Base-by-base conservation (phyloP, 345 rosid genomes). In the Populus pruinosa region DNA sequence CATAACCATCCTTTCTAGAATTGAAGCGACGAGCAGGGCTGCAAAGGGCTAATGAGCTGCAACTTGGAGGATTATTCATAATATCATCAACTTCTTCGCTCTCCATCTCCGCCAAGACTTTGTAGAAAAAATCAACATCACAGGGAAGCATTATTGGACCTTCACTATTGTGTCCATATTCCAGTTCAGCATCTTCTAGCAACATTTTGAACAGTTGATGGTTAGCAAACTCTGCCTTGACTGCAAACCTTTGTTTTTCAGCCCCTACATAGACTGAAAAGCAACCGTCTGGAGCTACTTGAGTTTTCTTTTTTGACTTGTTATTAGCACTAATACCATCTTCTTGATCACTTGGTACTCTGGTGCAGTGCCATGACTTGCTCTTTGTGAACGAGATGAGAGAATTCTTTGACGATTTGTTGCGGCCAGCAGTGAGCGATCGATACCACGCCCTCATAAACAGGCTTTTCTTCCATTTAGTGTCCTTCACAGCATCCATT, bases 101-200 rank as follows among this genome's bases (percentile, higher is more conserved):
- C 53, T 87, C 88, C 83, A 94, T 90, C 76, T 86, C 88, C 0
- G 89, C 91, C 65, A 94, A 69, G 53, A 87, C 89, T 79, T 85
- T 86, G 44, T 74, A 82, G 81, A 92, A 92, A 81, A 84, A 74
- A 77, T 89, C 90, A 43, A 91, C 94, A 53, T 91, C 87, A 14
- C 98, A 94, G 9, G 97, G 97, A 67, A 94, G 91, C 77, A 77
- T 69, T 31, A 94, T 81, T 2, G 98, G 98, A 36, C 97, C 97
- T 27, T 90, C 87, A 27, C 77, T 63, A 38, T 64, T 53, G 75
- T 81, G 90, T 18, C 97, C 97, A 41, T 87, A 92, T 73, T 90
- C 98, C 47, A 38, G 59, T 73, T 86, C 98, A 1, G 97, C 94
- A 2, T 92, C 98, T 65, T 94, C 97, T 31, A 94, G 86, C 88